Conservation (phyloP, 352 stramenopile genomes). For the Phytophthora macrochlamydospora region DNA sequence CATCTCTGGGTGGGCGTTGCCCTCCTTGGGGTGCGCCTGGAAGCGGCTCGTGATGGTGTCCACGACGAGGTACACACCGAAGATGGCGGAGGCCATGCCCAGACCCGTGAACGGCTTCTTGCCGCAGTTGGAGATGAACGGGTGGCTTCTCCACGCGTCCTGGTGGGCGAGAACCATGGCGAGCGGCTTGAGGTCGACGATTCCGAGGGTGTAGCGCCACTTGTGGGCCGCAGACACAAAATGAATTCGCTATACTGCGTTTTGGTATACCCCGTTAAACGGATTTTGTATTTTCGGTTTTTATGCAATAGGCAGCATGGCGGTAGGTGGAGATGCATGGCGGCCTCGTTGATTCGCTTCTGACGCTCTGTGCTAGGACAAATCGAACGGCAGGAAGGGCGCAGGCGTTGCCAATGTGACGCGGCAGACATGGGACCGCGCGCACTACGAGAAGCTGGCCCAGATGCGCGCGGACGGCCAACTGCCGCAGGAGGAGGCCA, state of each 20-base stretch:
- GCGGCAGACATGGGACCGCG: conserved; percentile 84
- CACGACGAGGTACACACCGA: conserved; percentile 78
- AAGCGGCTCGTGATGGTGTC: conserved; percentile 61
- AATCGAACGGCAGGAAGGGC: conserved; percentile 31
- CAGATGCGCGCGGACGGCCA: conserved; percentile 74
- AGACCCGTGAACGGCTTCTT: conserved; percentile 89
- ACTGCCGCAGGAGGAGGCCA: conserved; percentile 57
- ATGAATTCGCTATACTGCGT: neutral
- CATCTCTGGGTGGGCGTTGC: conserved; percentile 38
- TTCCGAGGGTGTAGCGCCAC: conserved; percentile 29
- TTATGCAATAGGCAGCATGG: neutral
- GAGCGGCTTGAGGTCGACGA: conserved; percentile 8
- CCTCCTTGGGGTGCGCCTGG: conserved; percentile 33
- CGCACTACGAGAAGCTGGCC: conserved; percentile 79
- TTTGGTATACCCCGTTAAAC: too few relatives aligned
- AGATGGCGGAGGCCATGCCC: conserved; percentile 77
- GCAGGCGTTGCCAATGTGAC: conserved; percentile 84
- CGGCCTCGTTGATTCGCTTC: neutral
- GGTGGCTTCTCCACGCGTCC: conserved; percentile 89
- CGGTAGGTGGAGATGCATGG: conserved; percentile 3
- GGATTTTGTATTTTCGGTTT: neutral
- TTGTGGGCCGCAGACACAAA: conserved; percentile 23
- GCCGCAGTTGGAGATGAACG: conserved; percentile 79
- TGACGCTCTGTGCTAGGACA: conserved; percentile 30
- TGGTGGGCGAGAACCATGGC: conserved; percentile 86